A percentile compares a stretch with the other conserved stretches of the same genome.
Evolutionary conservation across 805 yeast genomes (phyloP).

Genomic region (Saccharomycopsis guyanensis): DNA sequence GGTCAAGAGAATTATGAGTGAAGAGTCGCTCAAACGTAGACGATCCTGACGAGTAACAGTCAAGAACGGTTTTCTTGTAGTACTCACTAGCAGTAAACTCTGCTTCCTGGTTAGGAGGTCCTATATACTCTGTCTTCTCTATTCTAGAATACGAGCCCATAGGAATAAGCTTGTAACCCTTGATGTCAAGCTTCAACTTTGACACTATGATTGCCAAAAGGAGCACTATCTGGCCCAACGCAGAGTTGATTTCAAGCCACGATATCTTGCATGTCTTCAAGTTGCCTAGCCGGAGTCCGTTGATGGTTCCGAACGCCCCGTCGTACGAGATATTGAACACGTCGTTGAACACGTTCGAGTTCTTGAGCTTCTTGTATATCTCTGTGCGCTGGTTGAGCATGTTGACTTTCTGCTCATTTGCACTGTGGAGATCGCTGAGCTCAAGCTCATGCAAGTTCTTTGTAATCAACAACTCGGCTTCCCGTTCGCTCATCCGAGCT

Average conservation of each 20-base stretch:
- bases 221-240: constrained; percentile 75
- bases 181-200: constrained; percentile 46
- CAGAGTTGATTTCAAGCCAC: constrained; percentile 90
- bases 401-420: constrained; percentile 55
- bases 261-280: constrained; percentile 54
- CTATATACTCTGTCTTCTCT: constrained; percentile 40
- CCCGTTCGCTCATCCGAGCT: constrained; percentile 37
- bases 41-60: constrained; percentile 63
- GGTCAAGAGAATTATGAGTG: constrained; percentile 70
- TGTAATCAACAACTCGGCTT: constrained; percentile 37
- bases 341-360: constrained; percentile 74
- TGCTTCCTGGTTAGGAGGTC: neutral
- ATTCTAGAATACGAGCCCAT: constrained; percentile 80
- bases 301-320: constrained; percentile 81
- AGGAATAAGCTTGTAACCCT: constrained; percentile 62
- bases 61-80: constrained; percentile 36
- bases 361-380: constrained; percentile 63
- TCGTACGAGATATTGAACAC: constrained; percentile 79
- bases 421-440: constrained; percentile 40
- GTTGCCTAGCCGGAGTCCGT: constrained; percentile 76
- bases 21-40: constrained; percentile 63
- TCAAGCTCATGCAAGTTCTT: constrained; percentile 54
- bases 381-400: constrained; percentile 54
- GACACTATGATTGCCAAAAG: constrained; percentile 57
- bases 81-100: constrained; percentile 19